phyloP scores from a whole-genome alignment of 1,284 basidiomycete species.

The Cryptococcus sp. region DNA sequence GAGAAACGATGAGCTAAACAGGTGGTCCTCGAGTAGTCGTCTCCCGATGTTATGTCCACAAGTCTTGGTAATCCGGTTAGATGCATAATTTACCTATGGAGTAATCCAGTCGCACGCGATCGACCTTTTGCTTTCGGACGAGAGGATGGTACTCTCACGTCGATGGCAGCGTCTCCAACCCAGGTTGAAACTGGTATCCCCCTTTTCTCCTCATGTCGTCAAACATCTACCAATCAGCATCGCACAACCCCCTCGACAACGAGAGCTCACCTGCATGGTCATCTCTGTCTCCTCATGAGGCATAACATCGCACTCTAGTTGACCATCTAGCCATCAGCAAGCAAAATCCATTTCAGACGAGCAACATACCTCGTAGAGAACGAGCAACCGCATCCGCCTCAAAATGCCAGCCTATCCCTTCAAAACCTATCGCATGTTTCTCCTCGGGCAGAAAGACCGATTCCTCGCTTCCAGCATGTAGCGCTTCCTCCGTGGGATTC shows the following conservation, averaged over 20 bases:
- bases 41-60: no score
- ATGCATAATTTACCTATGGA: no score
- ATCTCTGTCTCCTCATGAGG: constrained; percentile 38
- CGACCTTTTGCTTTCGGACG: no score
- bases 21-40: no score
- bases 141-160: no score
- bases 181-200: constrained; percentile 37
- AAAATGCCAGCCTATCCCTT: constrained; percentile 38
- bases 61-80: no score
- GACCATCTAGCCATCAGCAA: constrained; percentile 27
- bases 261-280: constrained; percentile 35
- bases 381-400: constrained; percentile 48
- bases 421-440: constrained; percentile 25
- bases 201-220: constrained; percentile 44
- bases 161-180: constrained; percentile 39
- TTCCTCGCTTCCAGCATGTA: neutral
- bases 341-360: neutral
- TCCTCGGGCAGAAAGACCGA: constrained; percentile 18
- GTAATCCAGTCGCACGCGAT: no score
- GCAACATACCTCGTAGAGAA: constrained; percentile 26
- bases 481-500: constrained; percentile 8
- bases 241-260: neutral
- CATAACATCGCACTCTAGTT: constrained; percentile 35
- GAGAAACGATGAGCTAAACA: no score
- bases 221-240: constrained; percentile 29